These are phyloP conservation scores for Aureoboletus auriporus DNA, from an alignment of 768 basidiomycete genomes.

Conservation along the genomic window DNA sequence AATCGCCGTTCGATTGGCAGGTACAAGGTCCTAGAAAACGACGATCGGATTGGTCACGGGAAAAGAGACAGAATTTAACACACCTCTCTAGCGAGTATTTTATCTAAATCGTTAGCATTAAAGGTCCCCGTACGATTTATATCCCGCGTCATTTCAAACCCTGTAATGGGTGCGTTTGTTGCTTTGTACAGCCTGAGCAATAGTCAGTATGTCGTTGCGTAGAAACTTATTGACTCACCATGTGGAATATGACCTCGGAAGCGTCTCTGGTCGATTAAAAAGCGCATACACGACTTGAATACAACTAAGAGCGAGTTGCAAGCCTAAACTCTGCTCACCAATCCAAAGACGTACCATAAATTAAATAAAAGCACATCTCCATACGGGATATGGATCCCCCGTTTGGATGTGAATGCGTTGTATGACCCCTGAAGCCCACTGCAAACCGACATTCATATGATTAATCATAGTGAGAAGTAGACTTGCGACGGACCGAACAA, in stretches of 20 bases:
- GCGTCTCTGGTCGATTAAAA: constrained; percentile 75
- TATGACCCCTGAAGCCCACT: constrained; percentile 90
- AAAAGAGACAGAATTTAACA: constrained; percentile 7
- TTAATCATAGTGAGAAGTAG: background rate
- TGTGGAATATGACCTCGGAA: constrained; percentile 67
- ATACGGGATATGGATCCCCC: constrained; percentile 69
- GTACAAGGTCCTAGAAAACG: constrained; percentile 48
- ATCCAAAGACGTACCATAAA: constrained; percentile 47
- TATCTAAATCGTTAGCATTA: constrained; percentile 54
- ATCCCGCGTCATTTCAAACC: constrained; percentile 56
- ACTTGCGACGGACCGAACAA: constrained; percentile 58
- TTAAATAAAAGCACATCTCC: constrained; percentile 83
- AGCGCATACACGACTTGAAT: constrained; percentile 85
- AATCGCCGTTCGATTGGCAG: constrained; percentile 48
- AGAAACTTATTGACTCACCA: constrained; percentile 47
- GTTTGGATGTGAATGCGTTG: constrained; percentile 68
- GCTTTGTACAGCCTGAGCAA: constrained; percentile 66
- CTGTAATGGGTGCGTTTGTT: constrained; percentile 55
- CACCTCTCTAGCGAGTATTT: constrained; percentile 47
- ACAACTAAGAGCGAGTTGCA: constrained; percentile 42
- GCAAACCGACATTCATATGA: background rate
- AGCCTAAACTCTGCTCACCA: background rate
- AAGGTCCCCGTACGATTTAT: constrained; percentile 58
- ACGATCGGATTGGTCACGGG: background rate
- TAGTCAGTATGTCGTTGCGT: background rate